phyloP scores from a whole-genome alignment of 495 filamentous ascomycete species.

The Chaetomium tenue region DNA sequence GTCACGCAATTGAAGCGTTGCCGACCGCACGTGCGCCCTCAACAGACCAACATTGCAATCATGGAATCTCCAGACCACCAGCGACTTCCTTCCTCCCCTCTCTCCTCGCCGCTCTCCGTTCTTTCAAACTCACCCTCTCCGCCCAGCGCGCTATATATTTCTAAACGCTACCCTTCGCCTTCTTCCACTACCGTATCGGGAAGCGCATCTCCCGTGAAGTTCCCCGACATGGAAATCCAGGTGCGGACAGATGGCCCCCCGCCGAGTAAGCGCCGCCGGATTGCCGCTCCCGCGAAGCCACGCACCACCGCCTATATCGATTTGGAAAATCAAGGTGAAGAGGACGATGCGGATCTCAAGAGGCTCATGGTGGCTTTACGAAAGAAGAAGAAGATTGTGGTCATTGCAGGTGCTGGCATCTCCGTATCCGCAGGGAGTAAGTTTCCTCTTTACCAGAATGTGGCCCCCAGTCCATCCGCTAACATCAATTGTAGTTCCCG shows the following conservation, averaged over 20 bases:
- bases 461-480: conserved; percentile 20
- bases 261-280: conserved; percentile 71
- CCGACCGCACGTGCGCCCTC: not conserved
- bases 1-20: conserved; percentile 4
- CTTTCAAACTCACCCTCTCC: conserved; percentile 56
- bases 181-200: conserved; percentile 41
- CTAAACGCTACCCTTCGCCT: conserved; percentile 45
- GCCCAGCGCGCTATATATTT: conserved; percentile 45
- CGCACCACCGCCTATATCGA: conserved; percentile 76
- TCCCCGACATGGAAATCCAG: conserved; percentile 39
- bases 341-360: conserved; percentile 54
- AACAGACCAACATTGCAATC: not conserved
- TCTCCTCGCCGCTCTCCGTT: conserved; percentile 51
- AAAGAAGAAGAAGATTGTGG: conserved; percentile 91
- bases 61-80: conserved; percentile 23
- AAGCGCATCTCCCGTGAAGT: conserved; percentile 44
- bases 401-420: conserved; percentile 94
- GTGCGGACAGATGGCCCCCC: conserved; percentile 61
- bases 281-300: conserved; percentile 61
- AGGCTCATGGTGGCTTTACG: conserved; percentile 72
- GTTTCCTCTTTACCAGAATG: conserved; percentile 37
- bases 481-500: conserved; percentile 65
- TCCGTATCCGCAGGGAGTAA: conserved; percentile 93
- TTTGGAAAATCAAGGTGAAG: conserved; percentile 54
- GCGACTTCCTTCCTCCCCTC: conserved; percentile 34